Conservation (phyloP, 805 yeast species). For the Candida patagonica region DNA sequence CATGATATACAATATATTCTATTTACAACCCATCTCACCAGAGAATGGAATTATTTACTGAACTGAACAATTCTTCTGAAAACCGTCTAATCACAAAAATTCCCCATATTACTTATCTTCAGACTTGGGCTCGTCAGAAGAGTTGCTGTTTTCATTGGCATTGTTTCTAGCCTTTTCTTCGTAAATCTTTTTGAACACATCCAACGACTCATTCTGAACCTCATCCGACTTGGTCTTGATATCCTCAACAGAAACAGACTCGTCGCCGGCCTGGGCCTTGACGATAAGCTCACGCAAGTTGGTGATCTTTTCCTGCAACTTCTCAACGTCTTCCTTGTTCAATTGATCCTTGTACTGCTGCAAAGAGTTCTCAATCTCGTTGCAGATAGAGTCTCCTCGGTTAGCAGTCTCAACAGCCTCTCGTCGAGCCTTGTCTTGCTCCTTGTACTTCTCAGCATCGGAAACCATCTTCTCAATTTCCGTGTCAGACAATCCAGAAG, state of each 20-base stretch:
- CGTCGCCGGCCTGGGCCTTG: conserved; percentile 59
- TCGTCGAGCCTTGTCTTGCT: conserved; percentile 78
- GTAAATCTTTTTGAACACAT: conserved; percentile 72
- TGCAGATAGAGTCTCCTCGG: conserved; percentile 73
- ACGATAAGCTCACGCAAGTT: conserved; percentile 68
- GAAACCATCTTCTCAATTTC: conserved; percentile 87
- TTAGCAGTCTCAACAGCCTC: conserved; percentile 78
- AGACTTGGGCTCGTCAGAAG: conserved; percentile 13
- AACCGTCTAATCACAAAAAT: not conserved
- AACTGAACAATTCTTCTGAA: conserved; percentile 1
- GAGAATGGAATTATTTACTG: no score
- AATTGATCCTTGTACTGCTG: conserved; percentile 64
- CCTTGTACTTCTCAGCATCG: conserved; percentile 84
- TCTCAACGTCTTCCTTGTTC: conserved; percentile 47
- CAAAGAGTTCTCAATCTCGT: conserved; percentile 83
- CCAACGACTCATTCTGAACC: conserved; percentile 70
- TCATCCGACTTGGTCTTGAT: conserved; percentile 77
- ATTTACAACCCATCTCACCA: no score
- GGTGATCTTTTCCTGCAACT: conserved; percentile 44
- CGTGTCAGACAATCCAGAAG: conserved; percentile 81
- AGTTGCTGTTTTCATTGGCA: conserved; percentile 5
- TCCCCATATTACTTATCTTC: conserved; percentile 12
- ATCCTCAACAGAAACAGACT: conserved; percentile 45
- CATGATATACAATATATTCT: no score
- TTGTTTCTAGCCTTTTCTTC: conserved; percentile 30